Evolutionary conservation across 73 alveolate genomes (phyloP).

Genomic region (Symbiodinium pilosum): DNA sequence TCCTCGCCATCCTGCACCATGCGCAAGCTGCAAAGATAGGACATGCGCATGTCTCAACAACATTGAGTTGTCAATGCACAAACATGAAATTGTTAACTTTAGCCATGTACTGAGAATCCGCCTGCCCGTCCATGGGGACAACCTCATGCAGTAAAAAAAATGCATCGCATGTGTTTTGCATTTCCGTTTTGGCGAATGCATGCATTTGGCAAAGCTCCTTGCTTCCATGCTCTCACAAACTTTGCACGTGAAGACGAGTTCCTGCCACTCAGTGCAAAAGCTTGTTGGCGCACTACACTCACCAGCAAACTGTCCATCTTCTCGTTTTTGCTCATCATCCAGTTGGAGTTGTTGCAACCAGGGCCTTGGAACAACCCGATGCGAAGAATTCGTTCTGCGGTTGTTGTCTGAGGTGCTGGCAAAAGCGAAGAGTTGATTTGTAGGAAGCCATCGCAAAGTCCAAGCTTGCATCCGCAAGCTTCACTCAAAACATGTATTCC

Average conservation of each 20-base stretch:
- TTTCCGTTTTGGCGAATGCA: too few relatives aligned
- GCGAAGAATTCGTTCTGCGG: neutral
- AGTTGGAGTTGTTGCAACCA: slow-evolving; percentile 93
- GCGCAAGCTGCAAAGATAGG: too few relatives aligned
- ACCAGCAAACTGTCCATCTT: slow-evolving; percentile 2
- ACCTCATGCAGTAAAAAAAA: neutral
- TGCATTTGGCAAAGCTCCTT: neutral
- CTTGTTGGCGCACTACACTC: neutral
- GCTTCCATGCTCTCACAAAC: slow-evolving; percentile 56
- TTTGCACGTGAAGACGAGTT: slow-evolving; percentile 78
- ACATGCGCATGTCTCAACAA: too few relatives aligned
- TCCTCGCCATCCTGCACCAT: slow-evolving; percentile 11
- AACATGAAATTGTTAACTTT: too few relatives aligned
- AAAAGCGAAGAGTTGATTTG: slow-evolving; percentile 52
- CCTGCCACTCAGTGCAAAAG: neutral
- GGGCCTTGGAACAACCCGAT: slow-evolving; percentile 18
- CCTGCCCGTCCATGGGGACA: neutral
- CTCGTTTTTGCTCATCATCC: slow-evolving; percentile 93
- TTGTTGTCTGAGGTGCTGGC: neutral
- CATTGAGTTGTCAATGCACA: too few relatives aligned
- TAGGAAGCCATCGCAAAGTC: slow-evolving; percentile 71
- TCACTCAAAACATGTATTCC: too few relatives aligned
- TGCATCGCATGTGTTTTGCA: too few relatives aligned
- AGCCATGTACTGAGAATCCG: neutral
- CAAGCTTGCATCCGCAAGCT: too few relatives aligned